A percentile compares a stretch with the other conserved stretches of the same genome.
phyloP scores from a whole-genome alignment of 1,139 yeast species.

The Nakaseomyces nivariensis region DNA sequence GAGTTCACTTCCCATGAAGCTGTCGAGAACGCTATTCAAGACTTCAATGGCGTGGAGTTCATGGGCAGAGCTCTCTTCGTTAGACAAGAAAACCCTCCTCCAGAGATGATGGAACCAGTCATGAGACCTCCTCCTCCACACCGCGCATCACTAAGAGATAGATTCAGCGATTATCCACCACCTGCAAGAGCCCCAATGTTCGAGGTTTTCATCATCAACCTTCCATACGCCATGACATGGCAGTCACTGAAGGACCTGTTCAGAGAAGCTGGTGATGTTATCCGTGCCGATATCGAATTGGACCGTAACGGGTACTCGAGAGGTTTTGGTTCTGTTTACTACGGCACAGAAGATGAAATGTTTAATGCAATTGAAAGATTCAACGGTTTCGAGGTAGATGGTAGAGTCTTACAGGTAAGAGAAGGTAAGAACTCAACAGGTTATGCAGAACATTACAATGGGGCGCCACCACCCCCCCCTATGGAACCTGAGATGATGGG shows the following conservation, averaged over 20 bases:
- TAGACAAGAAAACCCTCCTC: slow-evolving; percentile 75
- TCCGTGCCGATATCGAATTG: slow-evolving; percentile 68
- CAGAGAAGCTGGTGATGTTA: slow-evolving; percentile 64
- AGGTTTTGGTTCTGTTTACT: slow-evolving; percentile 77
- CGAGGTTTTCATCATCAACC: slow-evolving; percentile 73
- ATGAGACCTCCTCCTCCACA: background rate
- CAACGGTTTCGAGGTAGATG: slow-evolving; percentile 59
- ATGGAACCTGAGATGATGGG: slow-evolving; percentile 9
- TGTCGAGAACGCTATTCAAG: slow-evolving; percentile 60
- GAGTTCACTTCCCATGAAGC: slow-evolving; percentile 59
- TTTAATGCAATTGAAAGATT: slow-evolving; percentile 50
- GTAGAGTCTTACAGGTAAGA: slow-evolving; percentile 61
- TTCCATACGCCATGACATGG: slow-evolving; percentile 77
- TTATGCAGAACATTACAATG: background rate
- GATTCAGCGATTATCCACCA: slow-evolving; percentile 8
- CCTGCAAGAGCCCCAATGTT: slow-evolving; percentile 33
- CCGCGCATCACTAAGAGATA: slow-evolving; percentile 1
- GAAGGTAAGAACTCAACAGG: slow-evolving; percentile 39
- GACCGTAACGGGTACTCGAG: slow-evolving; percentile 69
- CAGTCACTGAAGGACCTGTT: slow-evolving; percentile 78
- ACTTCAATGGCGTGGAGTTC: slow-evolving; percentile 53
- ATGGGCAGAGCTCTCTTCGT: slow-evolving; percentile 75
- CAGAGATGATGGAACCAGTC: slow-evolving; percentile 28
- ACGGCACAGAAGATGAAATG: slow-evolving; percentile 51
- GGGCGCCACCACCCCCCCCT: background rate